Conservation (phyloP, 169 alveolate species). For the Plasmodium cynomolgi region DNA sequence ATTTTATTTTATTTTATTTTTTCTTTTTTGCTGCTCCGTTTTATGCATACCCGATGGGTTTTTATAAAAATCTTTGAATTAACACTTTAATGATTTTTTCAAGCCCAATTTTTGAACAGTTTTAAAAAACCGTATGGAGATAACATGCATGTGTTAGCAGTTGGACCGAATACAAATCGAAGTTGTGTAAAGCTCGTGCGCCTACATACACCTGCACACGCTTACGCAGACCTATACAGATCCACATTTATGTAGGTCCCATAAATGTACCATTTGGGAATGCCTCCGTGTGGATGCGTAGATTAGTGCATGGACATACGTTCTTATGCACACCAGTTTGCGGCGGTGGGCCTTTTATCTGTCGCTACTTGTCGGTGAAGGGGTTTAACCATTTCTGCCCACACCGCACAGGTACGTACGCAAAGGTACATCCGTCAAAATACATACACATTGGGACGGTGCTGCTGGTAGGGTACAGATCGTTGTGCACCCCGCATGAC, state of each 20-base stretch:
- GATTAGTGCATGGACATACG: not conserved
- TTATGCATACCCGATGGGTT: conserved; percentile 5
- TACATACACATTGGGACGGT: not conserved
- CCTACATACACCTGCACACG: not conserved
- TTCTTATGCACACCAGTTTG: too few species aligned
- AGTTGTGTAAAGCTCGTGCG: not conserved
- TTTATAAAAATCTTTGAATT: conserved; percentile 39
- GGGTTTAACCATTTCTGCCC: not conserved
- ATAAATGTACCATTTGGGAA: not conserved
- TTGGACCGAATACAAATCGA: not conserved
- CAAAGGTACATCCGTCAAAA: not conserved
- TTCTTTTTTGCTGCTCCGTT: not conserved
- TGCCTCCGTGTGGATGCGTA: not conserved
- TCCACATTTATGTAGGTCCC: not conserved
- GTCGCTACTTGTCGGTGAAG: not conserved
- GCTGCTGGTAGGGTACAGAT: not conserved
- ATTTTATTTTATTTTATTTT: not conserved
- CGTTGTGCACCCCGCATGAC: not conserved
- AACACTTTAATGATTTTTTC: conserved; percentile 30
- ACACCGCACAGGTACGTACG: not conserved
- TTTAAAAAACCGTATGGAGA: not conserved
- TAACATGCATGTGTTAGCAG: not conserved
- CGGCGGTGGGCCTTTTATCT: not conserved
- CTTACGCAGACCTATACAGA: not conserved
- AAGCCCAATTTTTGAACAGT: conserved; percentile 6